A percentile compares a stretch with the other conserved stretches of the same genome.
These are phyloP conservation scores for Austroboletus niveus DNA, from an alignment of 1,284 basidiomycete genomes.

Conservation along the genomic window DNA sequence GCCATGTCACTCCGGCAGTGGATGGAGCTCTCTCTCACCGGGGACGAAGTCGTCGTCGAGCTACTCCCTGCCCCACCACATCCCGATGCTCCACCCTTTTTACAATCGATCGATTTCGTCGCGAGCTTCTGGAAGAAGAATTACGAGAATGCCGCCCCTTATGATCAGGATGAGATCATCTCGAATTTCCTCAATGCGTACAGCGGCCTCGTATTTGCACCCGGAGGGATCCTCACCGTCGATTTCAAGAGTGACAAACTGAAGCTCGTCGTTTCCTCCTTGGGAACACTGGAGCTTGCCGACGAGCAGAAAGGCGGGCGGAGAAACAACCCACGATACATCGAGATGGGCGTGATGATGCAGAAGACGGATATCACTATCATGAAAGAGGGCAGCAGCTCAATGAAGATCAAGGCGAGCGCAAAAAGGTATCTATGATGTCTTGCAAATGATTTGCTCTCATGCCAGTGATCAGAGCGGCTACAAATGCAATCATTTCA, in stretches of 20 bases:
- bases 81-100: conserved; percentile 62
- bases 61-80: conserved; percentile 60
- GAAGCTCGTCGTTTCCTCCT: conserved; percentile 67
- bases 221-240: conserved; percentile 78
- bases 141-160: conserved; percentile 67
- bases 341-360: conserved; percentile 78
- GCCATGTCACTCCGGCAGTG: conserved; percentile 75
- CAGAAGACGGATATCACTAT: conserved; percentile 89
- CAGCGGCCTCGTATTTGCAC: conserved; percentile 66
- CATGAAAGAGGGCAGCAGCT: conserved; percentile 78
- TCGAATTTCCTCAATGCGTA: conserved; percentile 70
- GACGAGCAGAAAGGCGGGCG: conserved; percentile 49
- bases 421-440: conserved; percentile 67
- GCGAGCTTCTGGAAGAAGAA: conserved; percentile 70
- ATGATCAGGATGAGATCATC: conserved; percentile 85
- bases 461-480: conserved; percentile 51
- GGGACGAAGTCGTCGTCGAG: conserved; percentile 75
- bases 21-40: conserved; percentile 78
- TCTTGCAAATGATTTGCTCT: not conserved
- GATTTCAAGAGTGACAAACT: conserved; percentile 91
- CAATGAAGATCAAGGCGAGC: conserved; percentile 91
- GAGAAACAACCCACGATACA: conserved; percentile 27
- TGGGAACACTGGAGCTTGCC: conserved; percentile 69
- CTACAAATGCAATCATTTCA: conserved; percentile 93
- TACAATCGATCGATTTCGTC: conserved; percentile 79